These are phyloP conservation scores for Boechera retrofracta DNA, from an alignment of 345 rosid species.

Conservation along the genomic window DNA sequence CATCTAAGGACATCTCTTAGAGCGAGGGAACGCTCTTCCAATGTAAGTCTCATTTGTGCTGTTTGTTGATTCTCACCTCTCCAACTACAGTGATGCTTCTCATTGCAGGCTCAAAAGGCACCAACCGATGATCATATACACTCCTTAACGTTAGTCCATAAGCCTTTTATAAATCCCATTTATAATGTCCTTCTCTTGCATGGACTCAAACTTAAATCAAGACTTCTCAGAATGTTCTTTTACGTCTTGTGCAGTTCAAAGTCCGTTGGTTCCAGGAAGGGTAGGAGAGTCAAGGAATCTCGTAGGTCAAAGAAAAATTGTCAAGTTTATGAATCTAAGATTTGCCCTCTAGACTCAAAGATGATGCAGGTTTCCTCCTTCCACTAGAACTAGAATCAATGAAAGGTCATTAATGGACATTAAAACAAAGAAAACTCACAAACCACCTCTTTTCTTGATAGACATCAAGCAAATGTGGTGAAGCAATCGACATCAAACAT, in stretches of 20 bases:
- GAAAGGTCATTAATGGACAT: neutral
- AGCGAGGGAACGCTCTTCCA: constrained; percentile 28
- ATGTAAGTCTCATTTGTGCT: constrained; percentile 30
- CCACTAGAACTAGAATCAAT: neutral
- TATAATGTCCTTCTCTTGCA: constrained; percentile 16
- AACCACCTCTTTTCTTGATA: constrained; percentile 1
- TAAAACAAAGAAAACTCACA: neutral
- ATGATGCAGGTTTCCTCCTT: constrained; percentile 27
- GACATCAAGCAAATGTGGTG: constrained; percentile 25
- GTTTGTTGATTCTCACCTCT: constrained; percentile 12
- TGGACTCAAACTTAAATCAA: constrained; percentile 2
- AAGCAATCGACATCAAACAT: constrained; percentile 26
- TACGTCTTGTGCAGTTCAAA: constrained; percentile 21
- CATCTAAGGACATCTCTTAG: constrained; percentile 35
- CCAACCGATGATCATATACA: neutral
- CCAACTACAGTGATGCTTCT: constrained; percentile 11
- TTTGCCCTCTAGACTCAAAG: constrained; percentile 28
- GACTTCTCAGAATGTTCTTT: constrained; percentile 17
- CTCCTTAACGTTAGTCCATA: constrained; percentile 37
- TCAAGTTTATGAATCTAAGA: constrained; percentile 32
- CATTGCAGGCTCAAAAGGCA: constrained; percentile 26
- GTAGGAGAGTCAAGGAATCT: constrained; percentile 25
- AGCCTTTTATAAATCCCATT: neutral
- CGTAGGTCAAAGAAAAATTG: constrained; percentile 3
- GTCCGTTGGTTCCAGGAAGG: constrained; percentile 1